Percentiles rank a stretch among this genome's conserved stretches.
Conservation (phyloP, 495 filamentous ascomycete genomes). For the Acidomyces sp. region DNA sequence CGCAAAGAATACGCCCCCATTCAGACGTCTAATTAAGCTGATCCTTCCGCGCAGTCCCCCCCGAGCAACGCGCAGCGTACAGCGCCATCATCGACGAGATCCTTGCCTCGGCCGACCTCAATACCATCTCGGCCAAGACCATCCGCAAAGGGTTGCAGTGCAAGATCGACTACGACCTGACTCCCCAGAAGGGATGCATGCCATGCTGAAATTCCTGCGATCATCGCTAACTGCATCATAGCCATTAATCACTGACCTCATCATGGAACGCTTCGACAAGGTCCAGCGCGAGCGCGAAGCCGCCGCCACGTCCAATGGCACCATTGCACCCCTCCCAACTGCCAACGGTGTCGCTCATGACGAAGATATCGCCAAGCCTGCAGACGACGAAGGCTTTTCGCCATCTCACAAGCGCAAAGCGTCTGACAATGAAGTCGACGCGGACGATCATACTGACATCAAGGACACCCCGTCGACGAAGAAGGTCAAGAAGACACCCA, state of each 20-base stretch:
- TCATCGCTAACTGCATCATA: too few relatives aligned
- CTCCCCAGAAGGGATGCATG: slow-evolving; percentile 64
- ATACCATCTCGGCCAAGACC: slow-evolving; percentile 83
- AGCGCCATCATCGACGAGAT: slow-evolving; percentile 85
- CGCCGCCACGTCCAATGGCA: slow-evolving; percentile 25
- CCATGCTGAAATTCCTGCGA: background rate
- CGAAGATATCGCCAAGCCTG: background rate
- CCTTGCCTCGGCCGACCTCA: slow-evolving; percentile 64
- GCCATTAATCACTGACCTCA: slow-evolving; percentile 69
- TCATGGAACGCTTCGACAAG: slow-evolving; percentile 81
- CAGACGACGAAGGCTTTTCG: background rate
- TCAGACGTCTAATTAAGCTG: background rate
- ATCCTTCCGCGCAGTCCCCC: slow-evolving; percentile 40
- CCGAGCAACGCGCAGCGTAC: slow-evolving; percentile 54
- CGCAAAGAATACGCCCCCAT: background rate
- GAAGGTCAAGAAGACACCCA: slow-evolving; percentile 7
- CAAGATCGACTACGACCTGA: slow-evolving; percentile 66
- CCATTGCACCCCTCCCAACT: slow-evolving; percentile 17
- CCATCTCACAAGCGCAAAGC: slow-evolving; percentile 23
- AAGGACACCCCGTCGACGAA: slow-evolving; percentile 15
- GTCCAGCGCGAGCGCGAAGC: slow-evolving; percentile 42
- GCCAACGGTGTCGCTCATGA: slow-evolving; percentile 32
- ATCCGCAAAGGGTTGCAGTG: slow-evolving; percentile 77
- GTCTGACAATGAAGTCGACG: slow-evolving; percentile 27
- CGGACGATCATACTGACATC: slow-evolving; percentile 21